Evolutionary conservation across 2,329 filamentous ascomycete species (phyloP).

Genomic region (Alternaria triticina): DNA sequence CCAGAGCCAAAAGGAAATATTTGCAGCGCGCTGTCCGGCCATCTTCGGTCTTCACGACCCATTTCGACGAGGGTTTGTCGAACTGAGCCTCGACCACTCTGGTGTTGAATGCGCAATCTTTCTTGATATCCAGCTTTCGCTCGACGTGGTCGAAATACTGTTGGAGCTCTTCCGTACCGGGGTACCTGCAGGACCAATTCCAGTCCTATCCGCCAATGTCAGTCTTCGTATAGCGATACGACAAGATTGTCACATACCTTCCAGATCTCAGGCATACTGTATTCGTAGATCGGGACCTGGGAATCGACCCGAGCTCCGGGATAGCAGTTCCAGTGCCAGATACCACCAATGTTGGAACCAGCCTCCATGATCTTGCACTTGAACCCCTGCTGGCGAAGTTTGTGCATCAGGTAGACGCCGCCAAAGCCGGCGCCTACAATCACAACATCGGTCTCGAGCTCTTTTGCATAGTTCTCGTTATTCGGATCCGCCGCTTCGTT

Average conservation of each 20-base stretch:
- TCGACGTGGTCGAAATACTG: slow-evolving; percentile 67
- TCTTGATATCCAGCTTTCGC: slow-evolving; percentile 61
- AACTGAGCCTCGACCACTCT: slow-evolving; percentile 61
- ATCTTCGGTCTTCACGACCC: slow-evolving; percentile 60
- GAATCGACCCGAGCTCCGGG: slow-evolving; percentile 56
- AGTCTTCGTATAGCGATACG: background rate
- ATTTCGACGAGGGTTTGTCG: slow-evolving; percentile 56
- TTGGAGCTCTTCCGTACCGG: slow-evolving; percentile 59
- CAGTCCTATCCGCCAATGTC: slow-evolving; percentile 52
- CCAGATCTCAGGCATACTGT: slow-evolving; percentile 56
- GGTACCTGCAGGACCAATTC: slow-evolving; percentile 63
- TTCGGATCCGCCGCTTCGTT: slow-evolving; percentile 22
- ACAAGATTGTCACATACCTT: slow-evolving; percentile 33
- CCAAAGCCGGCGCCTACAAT: slow-evolving; percentile 52
- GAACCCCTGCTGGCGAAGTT: slow-evolving; percentile 49
- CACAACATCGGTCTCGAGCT: slow-evolving; percentile 47
- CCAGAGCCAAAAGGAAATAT: slow-evolving; percentile 61
- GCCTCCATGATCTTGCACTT: slow-evolving; percentile 51
- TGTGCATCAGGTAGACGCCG: slow-evolving; percentile 52
- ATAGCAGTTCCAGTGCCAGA: slow-evolving; percentile 56
- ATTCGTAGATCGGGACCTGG: slow-evolving; percentile 56
- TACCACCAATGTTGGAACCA: slow-evolving; percentile 51
- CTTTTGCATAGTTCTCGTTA: slow-evolving; percentile 44
- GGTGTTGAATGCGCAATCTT: slow-evolving; percentile 64
- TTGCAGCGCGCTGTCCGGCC: slow-evolving; percentile 58